Conservation (phyloP, 306 rosid species). For the Medicago arabica region DNA sequence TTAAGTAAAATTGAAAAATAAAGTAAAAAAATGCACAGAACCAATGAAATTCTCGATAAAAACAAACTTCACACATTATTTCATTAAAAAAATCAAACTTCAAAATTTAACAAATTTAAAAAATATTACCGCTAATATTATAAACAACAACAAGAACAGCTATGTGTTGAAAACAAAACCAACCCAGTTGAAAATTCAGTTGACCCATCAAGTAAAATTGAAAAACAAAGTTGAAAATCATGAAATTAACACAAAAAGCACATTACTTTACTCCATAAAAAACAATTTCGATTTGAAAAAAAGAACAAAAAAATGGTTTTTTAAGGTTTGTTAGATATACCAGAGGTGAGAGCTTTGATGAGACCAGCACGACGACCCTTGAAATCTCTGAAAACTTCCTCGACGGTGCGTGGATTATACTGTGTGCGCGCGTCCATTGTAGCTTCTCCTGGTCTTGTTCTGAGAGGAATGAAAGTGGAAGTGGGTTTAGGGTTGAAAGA, state of each 20-base stretch:
- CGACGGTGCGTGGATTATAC: slow-evolving; percentile 89
- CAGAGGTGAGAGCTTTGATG: slow-evolving; percentile 86
- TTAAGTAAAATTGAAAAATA: not conserved
- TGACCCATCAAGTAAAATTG: slow-evolving; percentile 28
- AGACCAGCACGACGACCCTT: slow-evolving; percentile 85
- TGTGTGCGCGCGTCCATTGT: slow-evolving; percentile 65
- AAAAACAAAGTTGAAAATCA: not conserved
- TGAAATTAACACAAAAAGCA: slow-evolving; percentile 39
- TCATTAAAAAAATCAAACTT: not conserved
- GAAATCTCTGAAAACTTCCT: slow-evolving; percentile 93
- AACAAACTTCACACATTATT: not conserved
- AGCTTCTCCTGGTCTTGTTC: slow-evolving; percentile 27
- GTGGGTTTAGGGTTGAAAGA: slow-evolving; percentile 15
- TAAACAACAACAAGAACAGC: slow-evolving; percentile 19
- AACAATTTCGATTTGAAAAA: slow-evolving; percentile 1
- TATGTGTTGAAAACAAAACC: not conserved
- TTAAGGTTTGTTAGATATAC: slow-evolving; percentile 43
- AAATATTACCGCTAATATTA: slow-evolving; percentile 12
- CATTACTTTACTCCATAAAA: slow-evolving; percentile 38
- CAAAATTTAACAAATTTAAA: not conserved
- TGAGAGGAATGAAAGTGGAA: slow-evolving; percentile 2
- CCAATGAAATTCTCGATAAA: not conserved
- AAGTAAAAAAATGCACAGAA: not conserved
- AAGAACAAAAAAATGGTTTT: too few species aligned
- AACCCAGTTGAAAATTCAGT: slow-evolving; percentile 10